Base-by-base conservation (phyloP, 768 basidiomycete genomes). In the Lyophyllum atratum region DNA sequence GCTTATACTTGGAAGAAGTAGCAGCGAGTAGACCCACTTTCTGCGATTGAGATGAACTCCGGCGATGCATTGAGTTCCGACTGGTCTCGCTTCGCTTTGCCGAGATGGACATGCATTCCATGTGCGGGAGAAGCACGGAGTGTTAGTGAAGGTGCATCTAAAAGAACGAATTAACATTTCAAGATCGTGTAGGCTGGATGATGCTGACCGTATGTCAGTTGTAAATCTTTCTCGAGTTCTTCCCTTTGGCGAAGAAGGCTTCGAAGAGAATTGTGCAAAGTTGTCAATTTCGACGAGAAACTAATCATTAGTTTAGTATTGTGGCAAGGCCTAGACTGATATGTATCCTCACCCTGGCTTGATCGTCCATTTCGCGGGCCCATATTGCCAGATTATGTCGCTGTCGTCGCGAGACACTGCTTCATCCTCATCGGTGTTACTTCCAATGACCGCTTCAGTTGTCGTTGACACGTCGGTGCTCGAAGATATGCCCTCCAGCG, bases 61-160 rank as follows among this genome's bases (percentile, higher is more conserved):
- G 76, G 60, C 24, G 83, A 75, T 12, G 64, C 65, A 58, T 78
- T 78, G 31, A 89, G 63, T 57, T 72, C 79, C 12, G 65, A 64
- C 48, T 79, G 80, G 58, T 91, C 89, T 26, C 86, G 84, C 68
- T 85, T 92, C 5, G 79, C 73, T 62, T 80, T 84, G 25, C 79
- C 76, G 25, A 93, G 72, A 60, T 93, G 92, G 40, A 93, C 80
- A 67, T 90, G 88, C 78, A 87, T 83, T 5, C 92, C 92, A 43
- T 86, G 84, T 10, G 79, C 79, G 17, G 85, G 80, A 0, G 82
- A 87, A 24, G 84, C 82, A 37, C 90, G 85, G 44, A 94, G 76
- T 12, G 89, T 86, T 59, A 93, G 66, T 12, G 92, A 92, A 22
- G 88, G 84, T 1, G 86, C 82, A 70, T 75, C 92, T 93, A 49